These are phyloP conservation scores for Physaria fendleri DNA, from an alignment of 345 rosid species.

Conservation along the genomic window DNA sequence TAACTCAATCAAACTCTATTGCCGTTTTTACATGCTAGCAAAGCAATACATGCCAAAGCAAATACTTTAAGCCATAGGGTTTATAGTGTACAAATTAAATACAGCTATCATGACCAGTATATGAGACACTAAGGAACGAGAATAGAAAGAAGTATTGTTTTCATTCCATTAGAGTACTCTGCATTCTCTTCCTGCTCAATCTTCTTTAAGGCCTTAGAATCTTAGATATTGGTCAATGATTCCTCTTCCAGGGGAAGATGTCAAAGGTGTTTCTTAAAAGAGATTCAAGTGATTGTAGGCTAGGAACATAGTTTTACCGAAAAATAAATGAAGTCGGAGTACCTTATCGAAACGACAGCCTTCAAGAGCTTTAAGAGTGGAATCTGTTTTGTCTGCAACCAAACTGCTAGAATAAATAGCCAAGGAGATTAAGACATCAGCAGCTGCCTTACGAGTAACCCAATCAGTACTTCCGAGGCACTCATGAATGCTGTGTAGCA, in stretches of 20 bases:
- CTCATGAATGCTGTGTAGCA: slow-evolving; percentile 77
- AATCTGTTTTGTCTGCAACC: slow-evolving; percentile 56
- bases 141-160: background rate
- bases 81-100: background rate
- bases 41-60: background rate
- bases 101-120: background rate
- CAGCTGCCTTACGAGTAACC: slow-evolving; percentile 92
- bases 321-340: background rate
- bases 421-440: slow-evolving; percentile 68
- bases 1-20: background rate
- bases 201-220: slow-evolving; percentile 1
- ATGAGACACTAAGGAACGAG: background rate
- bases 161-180: background rate
- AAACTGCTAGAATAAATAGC: slow-evolving; percentile 72
- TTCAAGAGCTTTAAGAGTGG: slow-evolving; percentile 67
- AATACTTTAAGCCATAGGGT: background rate
- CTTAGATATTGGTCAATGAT: background rate
- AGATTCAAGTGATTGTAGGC: background rate
- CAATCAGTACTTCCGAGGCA: slow-evolving; percentile 86
- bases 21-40: background rate
- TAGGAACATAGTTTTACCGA: background rate
- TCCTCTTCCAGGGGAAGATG: slow-evolving; percentile 1
- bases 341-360: slow-evolving; percentile 95
- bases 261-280: background rate
- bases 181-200: background rate